phyloP scores from a whole-genome alignment of 2,329 filamentous ascomycete genomes.

The Akanthomyces muscarius region DNA sequence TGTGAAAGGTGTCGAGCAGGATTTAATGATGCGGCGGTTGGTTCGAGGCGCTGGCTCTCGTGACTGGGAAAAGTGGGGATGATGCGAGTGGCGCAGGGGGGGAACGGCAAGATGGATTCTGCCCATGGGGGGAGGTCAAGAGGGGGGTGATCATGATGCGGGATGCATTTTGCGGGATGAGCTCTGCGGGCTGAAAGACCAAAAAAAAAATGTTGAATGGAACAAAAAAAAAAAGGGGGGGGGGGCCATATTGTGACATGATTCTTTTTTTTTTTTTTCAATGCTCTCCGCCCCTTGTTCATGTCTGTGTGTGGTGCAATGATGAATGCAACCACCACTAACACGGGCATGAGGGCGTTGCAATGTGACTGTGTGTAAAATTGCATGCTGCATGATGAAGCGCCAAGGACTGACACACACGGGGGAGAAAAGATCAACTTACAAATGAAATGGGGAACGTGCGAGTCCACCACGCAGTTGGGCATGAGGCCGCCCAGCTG shows the following conservation, averaged over 20 bases:
- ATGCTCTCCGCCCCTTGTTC: not conserved
- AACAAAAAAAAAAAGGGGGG: not conserved
- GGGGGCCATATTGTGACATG: not conserved
- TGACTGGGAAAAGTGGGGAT: constrained; percentile 18
- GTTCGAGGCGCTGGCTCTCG: constrained; percentile 13
- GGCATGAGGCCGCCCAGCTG: constrained; percentile 24
- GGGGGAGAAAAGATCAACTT: constrained; percentile 10
- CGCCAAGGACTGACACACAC: constrained; percentile 1
- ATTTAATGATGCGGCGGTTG: not conserved
- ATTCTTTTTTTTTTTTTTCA: not conserved
- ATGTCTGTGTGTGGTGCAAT: not conserved
- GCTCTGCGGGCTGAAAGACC: no score
- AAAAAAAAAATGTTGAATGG: not conserved
- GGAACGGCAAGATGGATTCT: not conserved
- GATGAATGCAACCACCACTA: constrained; percentile 1
- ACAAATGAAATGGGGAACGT: constrained; percentile 40
- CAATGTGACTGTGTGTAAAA: not conserved
- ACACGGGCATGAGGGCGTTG: not conserved
- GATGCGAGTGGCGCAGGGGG: constrained; percentile 12
- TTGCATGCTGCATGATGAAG: not conserved
- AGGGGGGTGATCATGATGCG: constrained; percentile 20
- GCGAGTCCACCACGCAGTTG: constrained; percentile 35
- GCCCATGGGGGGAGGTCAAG: constrained; percentile 16
- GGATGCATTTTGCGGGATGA: constrained; percentile 2
- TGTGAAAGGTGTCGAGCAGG: constrained; percentile 22